A percentile compares a stretch with the other conserved stretches of the same genome.
Conservation (phyloP, 345 rosid genomes). For the Sisymbrium altissimum region DNA sequence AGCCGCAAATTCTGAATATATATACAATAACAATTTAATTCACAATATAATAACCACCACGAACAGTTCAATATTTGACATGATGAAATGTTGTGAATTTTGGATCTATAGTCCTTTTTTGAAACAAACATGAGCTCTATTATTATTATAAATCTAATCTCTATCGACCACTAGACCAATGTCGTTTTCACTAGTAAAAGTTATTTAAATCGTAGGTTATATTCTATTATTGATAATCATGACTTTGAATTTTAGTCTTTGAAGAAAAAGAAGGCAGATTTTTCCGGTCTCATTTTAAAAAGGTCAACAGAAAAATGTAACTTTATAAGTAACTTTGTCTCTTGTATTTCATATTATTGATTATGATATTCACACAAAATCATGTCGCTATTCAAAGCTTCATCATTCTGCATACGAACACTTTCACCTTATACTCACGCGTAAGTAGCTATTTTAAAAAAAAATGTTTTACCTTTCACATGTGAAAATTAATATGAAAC, state of each 20-base stretch:
- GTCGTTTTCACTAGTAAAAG: conserved; percentile 23
- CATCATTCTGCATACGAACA: conserved; percentile 32
- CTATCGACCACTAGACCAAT: not conserved
- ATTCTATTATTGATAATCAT: conserved; percentile 23
- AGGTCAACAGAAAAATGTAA: conserved; percentile 29
- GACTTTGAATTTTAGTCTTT: conserved; percentile 28
- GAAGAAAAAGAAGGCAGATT: conserved; percentile 15
- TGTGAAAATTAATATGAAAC: not conserved
- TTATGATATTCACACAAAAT: conserved; percentile 26
- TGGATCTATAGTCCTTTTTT: not conserved
- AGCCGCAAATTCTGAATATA: conserved; percentile 2
- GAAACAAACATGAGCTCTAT: conserved; percentile 9
- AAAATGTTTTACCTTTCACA: conserved; percentile 10
- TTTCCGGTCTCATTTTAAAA: conserved; percentile 18
- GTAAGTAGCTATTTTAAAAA: conserved; percentile 4
- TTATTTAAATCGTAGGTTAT: conserved; percentile 19
- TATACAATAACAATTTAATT: not conserved
- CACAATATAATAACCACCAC: conserved; percentile 9
- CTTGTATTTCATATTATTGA: conserved; percentile 12
- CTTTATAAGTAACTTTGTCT: conserved; percentile 32
- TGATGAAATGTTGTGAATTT: conserved; percentile 24
- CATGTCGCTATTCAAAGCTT: conserved; percentile 27
- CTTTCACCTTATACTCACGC: conserved; percentile 32
- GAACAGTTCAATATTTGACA: conserved; percentile 20
- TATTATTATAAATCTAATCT: not conserved